Base-by-base conservation (phyloP, 306 rosid genomes). In the Fragaria ananassa region DNA sequence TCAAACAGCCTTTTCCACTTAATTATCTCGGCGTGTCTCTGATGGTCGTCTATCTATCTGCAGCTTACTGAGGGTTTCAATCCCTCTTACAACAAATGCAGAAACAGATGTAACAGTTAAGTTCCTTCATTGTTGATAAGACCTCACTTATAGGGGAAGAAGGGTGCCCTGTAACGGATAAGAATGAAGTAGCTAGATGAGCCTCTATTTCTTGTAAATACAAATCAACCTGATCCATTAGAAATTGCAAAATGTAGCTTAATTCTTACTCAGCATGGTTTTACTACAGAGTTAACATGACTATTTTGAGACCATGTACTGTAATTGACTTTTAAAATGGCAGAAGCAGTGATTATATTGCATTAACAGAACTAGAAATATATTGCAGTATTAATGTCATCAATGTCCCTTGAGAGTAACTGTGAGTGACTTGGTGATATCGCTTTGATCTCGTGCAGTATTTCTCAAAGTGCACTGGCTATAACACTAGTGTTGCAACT, bases 401-500 rank as follows among this genome's bases (percentile, higher is more conserved):
- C 3, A 19, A 61, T 45, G 58, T 83, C 44, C 37, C 73, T 45
- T 21, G 14, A 54, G 34, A 64, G 39, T 35, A 35, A 10, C 11
- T 41, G 41, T 56, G 31, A 58, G 15, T 58, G 62, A 12, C 53
- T 45, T 29, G 4, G 6, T 72, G 37, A n/a, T 62, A 68, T 68
- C 50, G 70, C 68, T 79, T 68, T 80, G 77, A 41, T 65, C 31
- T 68, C 8, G 27, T 74, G 84, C 90, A 88, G 95, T 91, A 91
- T 79, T 74, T 88, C 68, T 86, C 95, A 10, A 86, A 83, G 89
- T 60, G 95, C 97, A 31, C 88, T 91, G 68, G 39, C 39, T 90
- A 89, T 42, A 88, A 91, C 74, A 91, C 93, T 11, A 91, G 94
- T 67, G 95, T 91, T 25, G 89, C 84, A 6, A 91, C 87, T 49